Conservation (phyloP, 169 alveolate species). For the Perkinsus marinus region DNA sequence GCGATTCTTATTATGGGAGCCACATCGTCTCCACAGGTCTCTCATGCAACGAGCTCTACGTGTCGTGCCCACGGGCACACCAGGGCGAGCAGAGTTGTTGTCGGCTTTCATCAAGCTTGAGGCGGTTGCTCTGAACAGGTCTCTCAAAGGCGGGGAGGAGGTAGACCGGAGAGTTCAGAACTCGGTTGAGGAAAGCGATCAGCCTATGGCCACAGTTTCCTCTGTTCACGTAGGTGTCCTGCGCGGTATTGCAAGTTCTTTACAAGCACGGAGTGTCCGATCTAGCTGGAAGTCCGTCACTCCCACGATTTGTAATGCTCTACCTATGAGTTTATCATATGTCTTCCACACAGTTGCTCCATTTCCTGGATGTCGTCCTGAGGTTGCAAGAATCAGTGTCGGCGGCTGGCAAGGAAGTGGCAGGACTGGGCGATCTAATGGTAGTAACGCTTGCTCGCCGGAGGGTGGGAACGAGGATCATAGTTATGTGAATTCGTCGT, state of each 20-base stretch:
- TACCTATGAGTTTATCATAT: neutral
- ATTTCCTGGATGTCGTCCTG: neutral
- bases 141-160: neutral
- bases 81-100: neutral
- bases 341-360: neutral
- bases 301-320: neutral
- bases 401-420: neutral
- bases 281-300: neutral
- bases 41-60: neutral
- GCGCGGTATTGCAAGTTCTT: neutral
- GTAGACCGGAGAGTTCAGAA: no score
- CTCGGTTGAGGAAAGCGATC: no score
- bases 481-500: no score
- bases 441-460: neutral
- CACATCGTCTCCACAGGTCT: neutral
- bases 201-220: no score
- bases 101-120: neutral
- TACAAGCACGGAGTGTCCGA: neutral
- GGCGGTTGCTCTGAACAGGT: neutral
- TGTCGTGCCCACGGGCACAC: neutral
- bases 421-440: neutral
- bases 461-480: no score
- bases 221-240: neutral
- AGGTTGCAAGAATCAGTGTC: neutral
- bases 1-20: neutral